Evolutionary conservation across 208 protist genomes (phyloP).

Genomic region (Crithidia mellificae): DNA sequence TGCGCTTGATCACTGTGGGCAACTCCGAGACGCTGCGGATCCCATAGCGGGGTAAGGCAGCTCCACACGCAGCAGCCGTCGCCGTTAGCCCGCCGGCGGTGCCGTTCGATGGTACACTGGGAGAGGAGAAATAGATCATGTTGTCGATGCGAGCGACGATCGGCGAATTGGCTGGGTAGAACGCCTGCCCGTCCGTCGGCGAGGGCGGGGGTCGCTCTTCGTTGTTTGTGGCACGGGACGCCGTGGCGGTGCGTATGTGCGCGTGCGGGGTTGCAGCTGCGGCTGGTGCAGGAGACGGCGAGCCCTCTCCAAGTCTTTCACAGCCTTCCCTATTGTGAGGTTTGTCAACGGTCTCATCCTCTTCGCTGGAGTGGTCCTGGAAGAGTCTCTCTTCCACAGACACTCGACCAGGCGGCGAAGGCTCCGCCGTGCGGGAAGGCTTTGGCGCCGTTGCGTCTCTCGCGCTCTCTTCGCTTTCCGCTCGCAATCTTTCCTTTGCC

Average conservation of each 20-base stretch:
- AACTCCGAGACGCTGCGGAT: slow-evolving; percentile 39
- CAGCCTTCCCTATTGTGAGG: too few relatives aligned
- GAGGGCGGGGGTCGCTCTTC: not conserved
- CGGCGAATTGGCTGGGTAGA: not conserved
- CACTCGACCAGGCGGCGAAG: not conserved
- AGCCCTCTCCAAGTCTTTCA: too few relatives aligned
- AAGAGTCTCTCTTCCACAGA: slow-evolving; percentile 15
- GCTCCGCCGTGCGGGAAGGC: not conserved
- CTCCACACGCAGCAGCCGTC: too few relatives aligned
- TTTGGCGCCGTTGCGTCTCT: not conserved
- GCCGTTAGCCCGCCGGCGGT: too few relatives aligned
- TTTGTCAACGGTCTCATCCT: too few relatives aligned
- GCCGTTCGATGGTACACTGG: too few relatives aligned
- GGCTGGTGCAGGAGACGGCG: too few relatives aligned
- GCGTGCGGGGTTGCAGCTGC: too few relatives aligned
- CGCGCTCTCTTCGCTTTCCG: not conserved
- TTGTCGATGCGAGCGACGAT: not conserved
- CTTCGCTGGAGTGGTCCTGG: slow-evolving; percentile 5
- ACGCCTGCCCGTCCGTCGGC: not conserved
- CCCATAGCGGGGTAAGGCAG: slow-evolving; percentile 29
- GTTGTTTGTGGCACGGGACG: not conserved
- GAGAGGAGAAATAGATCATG: not conserved
- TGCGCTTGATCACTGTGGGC: slow-evolving; percentile 22
- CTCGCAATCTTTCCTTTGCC: not conserved
- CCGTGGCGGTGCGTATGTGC: not conserved